A percentile compares a stretch with the other conserved stretches of the same genome.
These are phyloP conservation scores for Aquanectria penicillioides DNA, from an alignment of 2,329 filamentous ascomycete species.

Conservation along the genomic window DNA sequence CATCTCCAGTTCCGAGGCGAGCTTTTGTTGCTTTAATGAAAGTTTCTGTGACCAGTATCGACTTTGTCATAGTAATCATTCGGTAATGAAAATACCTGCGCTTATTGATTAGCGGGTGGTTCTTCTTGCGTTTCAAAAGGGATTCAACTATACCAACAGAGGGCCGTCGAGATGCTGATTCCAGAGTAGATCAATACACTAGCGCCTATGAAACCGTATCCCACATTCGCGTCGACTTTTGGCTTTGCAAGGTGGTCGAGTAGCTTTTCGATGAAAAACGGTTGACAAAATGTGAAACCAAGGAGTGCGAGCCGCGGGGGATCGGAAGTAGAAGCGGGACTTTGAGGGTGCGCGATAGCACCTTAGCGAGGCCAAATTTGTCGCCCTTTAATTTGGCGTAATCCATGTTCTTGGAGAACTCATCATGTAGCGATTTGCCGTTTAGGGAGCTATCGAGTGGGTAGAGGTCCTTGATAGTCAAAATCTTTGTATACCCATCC, in stretches of 20 bases:
- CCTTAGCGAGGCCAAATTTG: conserved; percentile 7
- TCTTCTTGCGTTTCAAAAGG: not conserved
- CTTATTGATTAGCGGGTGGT: not conserved
- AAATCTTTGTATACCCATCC: conserved; percentile 1
- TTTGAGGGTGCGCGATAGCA: not conserved
- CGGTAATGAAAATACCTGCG: conserved; percentile 15
- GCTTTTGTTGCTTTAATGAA: conserved; percentile 43
- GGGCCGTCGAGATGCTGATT: conserved; percentile 42
- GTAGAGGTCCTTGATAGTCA: conserved; percentile 15
- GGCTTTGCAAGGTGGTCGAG: conserved; percentile 40
- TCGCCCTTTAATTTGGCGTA: conserved; percentile 7
- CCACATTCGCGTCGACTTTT: conserved; percentile 31
- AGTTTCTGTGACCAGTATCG: conserved; percentile 38
- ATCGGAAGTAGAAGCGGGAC: conserved; percentile 17
- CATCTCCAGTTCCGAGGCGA: conserved; percentile 41
- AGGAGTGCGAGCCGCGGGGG: conserved; percentile 13
- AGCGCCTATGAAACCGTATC: conserved; percentile 50
- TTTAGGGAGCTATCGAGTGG: conserved; percentile 9
- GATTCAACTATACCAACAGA: conserved; percentile 2
- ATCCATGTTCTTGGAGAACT: conserved; percentile 15
- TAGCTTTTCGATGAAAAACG: conserved; percentile 49
- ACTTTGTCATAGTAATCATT: conserved; percentile 12
- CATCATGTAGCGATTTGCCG: not conserved
- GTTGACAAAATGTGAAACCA: conserved; percentile 51
- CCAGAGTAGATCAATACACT: conserved; percentile 52